Percentiles rank a stretch among this genome's conserved stretches.
Conservation (phyloP, 495 filamentous ascomycete genomes). For the Pseudotulostoma volvatum region DNA sequence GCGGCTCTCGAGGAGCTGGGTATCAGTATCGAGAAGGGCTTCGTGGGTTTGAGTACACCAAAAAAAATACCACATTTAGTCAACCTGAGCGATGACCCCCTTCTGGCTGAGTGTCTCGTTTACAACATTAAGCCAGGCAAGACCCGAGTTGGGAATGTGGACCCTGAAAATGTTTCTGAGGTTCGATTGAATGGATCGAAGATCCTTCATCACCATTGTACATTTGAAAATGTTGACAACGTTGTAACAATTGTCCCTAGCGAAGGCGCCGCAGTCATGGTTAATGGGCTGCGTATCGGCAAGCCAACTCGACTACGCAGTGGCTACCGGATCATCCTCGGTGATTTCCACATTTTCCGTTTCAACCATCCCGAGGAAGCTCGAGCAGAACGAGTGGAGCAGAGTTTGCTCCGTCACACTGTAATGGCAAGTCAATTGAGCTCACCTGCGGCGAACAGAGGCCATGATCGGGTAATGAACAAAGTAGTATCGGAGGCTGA, state of each 20-base stretch:
- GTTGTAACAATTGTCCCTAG: slow-evolving; percentile 77
- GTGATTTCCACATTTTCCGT: slow-evolving; percentile 97
- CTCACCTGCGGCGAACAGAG: slow-evolving; percentile 48
- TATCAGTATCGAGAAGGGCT: slow-evolving; percentile 97
- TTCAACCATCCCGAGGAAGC: slow-evolving; percentile 98
- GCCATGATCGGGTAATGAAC: slow-evolving; percentile 64
- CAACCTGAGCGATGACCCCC: slow-evolving; percentile 89
- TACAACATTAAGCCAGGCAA: slow-evolving; percentile 96
- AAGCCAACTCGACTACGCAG: slow-evolving; percentile 72
- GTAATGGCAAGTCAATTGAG: slow-evolving; percentile 67
- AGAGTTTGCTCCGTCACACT: slow-evolving; percentile 77
- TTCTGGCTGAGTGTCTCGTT: slow-evolving; percentile 90
- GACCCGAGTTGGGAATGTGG: slow-evolving; percentile 84
- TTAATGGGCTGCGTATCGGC: slow-evolving; percentile 79
- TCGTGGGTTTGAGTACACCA: slow-evolving; percentile 84
- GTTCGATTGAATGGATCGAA: slow-evolving; percentile 88
- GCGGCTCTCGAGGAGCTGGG: slow-evolving; percentile 89
- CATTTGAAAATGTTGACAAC: slow-evolving; percentile 82
- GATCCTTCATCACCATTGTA: slow-evolving; percentile 83
- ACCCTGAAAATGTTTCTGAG: slow-evolving; percentile 61
- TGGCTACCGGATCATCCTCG: slow-evolving; percentile 87
- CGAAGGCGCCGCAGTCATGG: slow-evolving; percentile 89
- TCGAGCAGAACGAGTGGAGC: slow-evolving; percentile 76
- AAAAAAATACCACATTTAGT: slow-evolving; percentile 99
- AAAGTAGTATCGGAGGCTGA: slow-evolving; percentile 57